Conservation (phyloP, 169 alveolate genomes). For the Cryptosporidium canis region DNA sequence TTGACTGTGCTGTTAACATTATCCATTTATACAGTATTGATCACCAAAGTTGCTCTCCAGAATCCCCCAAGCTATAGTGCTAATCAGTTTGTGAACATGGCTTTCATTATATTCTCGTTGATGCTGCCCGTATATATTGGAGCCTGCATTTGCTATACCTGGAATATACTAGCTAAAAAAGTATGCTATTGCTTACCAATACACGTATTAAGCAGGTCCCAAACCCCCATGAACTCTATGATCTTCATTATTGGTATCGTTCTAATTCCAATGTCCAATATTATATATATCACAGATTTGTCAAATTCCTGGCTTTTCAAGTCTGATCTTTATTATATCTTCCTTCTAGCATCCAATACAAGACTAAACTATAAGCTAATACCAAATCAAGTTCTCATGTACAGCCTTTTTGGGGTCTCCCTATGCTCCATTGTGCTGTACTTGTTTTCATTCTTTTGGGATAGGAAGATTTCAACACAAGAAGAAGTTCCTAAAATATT, state of each 20-base stretch:
- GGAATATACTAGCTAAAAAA: slow-evolving; percentile 49
- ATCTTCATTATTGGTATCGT: slow-evolving; percentile 55
- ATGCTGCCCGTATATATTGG: slow-evolving; percentile 48
- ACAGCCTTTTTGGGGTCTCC: slow-evolving; percentile 55
- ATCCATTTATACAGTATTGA: slow-evolving; percentile 6
- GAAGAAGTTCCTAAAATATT: slow-evolving; percentile 38
- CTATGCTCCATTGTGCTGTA: slow-evolving; percentile 7
- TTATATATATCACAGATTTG: slow-evolving; percentile 23
- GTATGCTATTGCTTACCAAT: slow-evolving; percentile 59
- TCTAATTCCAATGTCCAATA: slow-evolving; percentile 25
- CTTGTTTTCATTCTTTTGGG: slow-evolving; percentile 40
- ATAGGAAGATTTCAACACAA: background rate
- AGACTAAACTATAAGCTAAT: slow-evolving; percentile 19
- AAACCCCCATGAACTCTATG: slow-evolving; percentile 59
- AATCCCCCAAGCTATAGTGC: slow-evolving; percentile 1
- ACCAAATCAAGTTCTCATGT: slow-evolving; percentile 44
- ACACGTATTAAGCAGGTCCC: background rate
- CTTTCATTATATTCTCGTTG: slow-evolving; percentile 22
- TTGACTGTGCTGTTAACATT: slow-evolving; percentile 21
- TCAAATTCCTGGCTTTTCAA: slow-evolving; percentile 37
- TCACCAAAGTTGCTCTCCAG: background rate
- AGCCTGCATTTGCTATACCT: slow-evolving; percentile 17
- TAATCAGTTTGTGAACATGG: slow-evolving; percentile 19
- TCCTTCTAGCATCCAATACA: slow-evolving; percentile 38
- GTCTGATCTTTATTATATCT: slow-evolving; percentile 37